Base-by-base conservation (phyloP, 2,329 filamentous ascomycete genomes). In the Neocucurbitaria cava region DNA sequence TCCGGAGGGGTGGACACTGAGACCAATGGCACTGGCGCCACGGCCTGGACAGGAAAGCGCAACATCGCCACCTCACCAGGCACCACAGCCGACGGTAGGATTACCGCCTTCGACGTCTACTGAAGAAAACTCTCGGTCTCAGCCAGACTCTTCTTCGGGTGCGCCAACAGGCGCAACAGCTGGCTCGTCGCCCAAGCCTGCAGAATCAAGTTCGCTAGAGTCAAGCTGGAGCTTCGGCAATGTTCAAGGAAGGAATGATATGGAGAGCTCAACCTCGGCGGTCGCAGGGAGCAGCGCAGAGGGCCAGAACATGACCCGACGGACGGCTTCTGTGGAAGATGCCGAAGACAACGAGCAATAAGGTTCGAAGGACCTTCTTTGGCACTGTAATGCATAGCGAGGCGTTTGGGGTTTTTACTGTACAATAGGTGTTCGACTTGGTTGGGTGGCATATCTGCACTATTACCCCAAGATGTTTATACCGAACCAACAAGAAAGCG, bases 211-310 rank as follows among this genome's bases (percentile, higher is more conserved):
- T 44, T 71, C 66, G 3, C 61, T 75, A 3, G 71, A 66, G 33
- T 76, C 73, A 18, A 74, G 73, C 41, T 75, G 72, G 73, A 73
- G 69, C 48, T 76, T 76, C 53, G 70, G 65, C 9, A 71, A 73
- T 35, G 52, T 64, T 20, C 59, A 54, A 11, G 66, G 65, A 46
- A 58, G 58, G 33, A 68, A 56, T 18, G 70, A 72, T 40, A 59
- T 59, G 20, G 65, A 69, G 41, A 65, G 60, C 3, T 71, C 68
- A 15, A 69, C 67, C 49, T 71, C 72, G 41, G 68, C 65, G 17
- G 65, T 70, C 18, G 70, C 62, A 35, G 57, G 54, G 33, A 65
- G 61, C 41, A 69, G 57, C 38, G 48, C 68, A 7, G 66, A 68
- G 38, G 61, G 54, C 6, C 61, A 66, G 48, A 55, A 52, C 15